Base-by-base conservation (phyloP, 192 early-diverging fungal genomes). In the Linderina pennispora region DNA sequence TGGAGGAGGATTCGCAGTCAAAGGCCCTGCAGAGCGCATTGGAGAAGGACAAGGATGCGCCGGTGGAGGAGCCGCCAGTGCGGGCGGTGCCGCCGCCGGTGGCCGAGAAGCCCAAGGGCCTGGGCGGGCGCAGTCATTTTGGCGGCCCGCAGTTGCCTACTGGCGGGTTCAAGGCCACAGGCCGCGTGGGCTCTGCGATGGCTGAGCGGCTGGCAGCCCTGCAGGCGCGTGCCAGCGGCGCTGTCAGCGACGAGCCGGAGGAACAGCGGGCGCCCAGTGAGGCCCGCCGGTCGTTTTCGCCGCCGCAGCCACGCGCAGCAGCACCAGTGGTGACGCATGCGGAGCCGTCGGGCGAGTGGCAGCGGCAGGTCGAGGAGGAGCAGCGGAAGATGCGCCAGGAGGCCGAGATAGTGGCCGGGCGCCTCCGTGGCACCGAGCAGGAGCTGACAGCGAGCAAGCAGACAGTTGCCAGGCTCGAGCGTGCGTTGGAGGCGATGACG, bases 161-260 rank as follows among this genome's bases (percentile, higher is more conserved):
- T 0, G 62, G 68, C 28, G 68, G 68, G 11, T 72, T 72, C 53
- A 64, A 59, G 62, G 48, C 68, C 37, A 65, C 45, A 25, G 58
- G 61, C 3, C 55, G 62, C 8, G 44, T 72, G 3, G 68, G 57
- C 0, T 72, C 68, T 1, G 68, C 61, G 11, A 72, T 72, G 68
- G 68, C 68, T 0, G 59, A 56, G 48, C 56, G 68, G 10, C 42
- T 72, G 53, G 68, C 68, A 18, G 68, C 68, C 6, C 37, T 72
- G 38, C 68, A 72, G 50, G 61, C 61, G 5, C 62, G 53, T 2
- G 53, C 62, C 8, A 50, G 45, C 18, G 26, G 13, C 24, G 41
- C 40, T 16, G 60, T 39, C 14, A 50, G 40, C 15, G 62, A 43
- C 10, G 50, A 48, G 5, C 49, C 50, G 13, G 53, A 51, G 1